Conservation (phyloP, 306 rosid species). For the Spatholobus suberectus region DNA sequence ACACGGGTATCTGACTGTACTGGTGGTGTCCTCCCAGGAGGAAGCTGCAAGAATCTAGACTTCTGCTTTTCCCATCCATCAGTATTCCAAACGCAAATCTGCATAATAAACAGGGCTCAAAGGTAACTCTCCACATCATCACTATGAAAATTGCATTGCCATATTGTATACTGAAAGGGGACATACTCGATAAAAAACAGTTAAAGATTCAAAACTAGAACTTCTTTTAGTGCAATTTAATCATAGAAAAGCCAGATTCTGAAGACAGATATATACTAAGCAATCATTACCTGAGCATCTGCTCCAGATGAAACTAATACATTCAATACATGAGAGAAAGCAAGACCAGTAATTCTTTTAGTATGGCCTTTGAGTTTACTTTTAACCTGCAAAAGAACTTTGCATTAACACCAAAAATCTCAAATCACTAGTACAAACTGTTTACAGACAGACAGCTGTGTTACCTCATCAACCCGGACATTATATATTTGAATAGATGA, state of each 20-base stretch:
- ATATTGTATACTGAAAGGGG: background rate
- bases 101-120: slow-evolving; percentile 31
- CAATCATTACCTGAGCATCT: slow-evolving; percentile 73
- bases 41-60: slow-evolving; percentile 81
- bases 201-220: background rate
- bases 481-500: slow-evolving; percentile 97
- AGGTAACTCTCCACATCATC: slow-evolving; percentile 28
- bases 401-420: slow-evolving; percentile 32
- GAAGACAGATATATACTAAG: background rate
- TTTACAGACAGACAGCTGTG: background rate
- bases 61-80: slow-evolving; percentile 98
- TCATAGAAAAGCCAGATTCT: slow-evolving; percentile 25
- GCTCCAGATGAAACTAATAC: slow-evolving; percentile 55
- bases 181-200: background rate
- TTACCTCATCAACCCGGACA: slow-evolving; percentile 98
- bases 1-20: slow-evolving; percentile 85
- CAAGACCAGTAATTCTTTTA: slow-evolving; percentile 50
- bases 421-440: slow-evolving; percentile 33
- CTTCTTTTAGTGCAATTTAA: background rate
- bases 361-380: slow-evolving; percentile 52
- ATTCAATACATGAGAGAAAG: slow-evolving; percentile 46
- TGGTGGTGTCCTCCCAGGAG: slow-evolving; percentile 79
- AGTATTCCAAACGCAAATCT: slow-evolving; percentile 91
- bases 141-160: background rate
- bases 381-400: slow-evolving; percentile 48